Conservation (phyloP, 805 yeast genomes). For the Zygotorulaspora chibaensis region DNA sequence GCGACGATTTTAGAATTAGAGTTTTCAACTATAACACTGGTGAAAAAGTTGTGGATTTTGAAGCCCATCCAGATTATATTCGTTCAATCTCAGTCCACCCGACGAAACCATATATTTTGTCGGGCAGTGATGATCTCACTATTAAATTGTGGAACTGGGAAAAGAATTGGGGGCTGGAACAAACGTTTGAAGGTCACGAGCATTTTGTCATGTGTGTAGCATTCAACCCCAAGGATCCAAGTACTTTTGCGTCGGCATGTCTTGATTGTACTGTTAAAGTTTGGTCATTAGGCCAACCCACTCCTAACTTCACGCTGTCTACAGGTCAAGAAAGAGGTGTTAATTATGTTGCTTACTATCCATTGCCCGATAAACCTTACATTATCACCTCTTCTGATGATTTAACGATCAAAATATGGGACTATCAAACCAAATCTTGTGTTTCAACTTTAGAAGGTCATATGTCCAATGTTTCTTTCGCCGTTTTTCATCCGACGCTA, state of each 20-base stretch:
- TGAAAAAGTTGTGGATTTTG: slow-evolving; percentile 90
- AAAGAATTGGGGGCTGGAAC: slow-evolving; percentile 82
- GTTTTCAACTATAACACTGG: slow-evolving; percentile 94
- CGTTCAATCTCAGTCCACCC: slow-evolving; percentile 94
- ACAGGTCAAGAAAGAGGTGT: slow-evolving; percentile 95
- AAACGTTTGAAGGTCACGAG: slow-evolving; percentile 90
- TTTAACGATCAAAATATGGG: slow-evolving; percentile 86
- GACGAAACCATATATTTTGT: slow-evolving; percentile 78
- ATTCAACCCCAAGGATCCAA: slow-evolving; percentile 95
- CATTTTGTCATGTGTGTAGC: slow-evolving; percentile 93
- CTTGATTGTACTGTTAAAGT: slow-evolving; percentile 93
- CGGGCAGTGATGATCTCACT: slow-evolving; percentile 88
- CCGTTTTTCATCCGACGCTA: slow-evolving; percentile 95
- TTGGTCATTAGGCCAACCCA: slow-evolving; percentile 86
- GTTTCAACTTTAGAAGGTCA: slow-evolving; percentile 95
- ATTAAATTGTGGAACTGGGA: slow-evolving; percentile 98
- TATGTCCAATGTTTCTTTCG: slow-evolving; percentile 90
- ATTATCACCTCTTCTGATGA: slow-evolving; percentile 89
- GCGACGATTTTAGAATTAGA: slow-evolving; percentile 92
- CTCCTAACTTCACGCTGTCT: slow-evolving; percentile 84
- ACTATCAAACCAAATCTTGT: slow-evolving; percentile 92
- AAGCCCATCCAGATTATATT: slow-evolving; percentile 97
- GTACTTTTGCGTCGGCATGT: slow-evolving; percentile 96
- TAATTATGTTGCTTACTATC: slow-evolving; percentile 94
- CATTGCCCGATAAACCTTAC: slow-evolving; percentile 96